A percentile compares a stretch with the other conserved stretches of the same genome.
Conservation (phyloP, 2,329 filamentous ascomycete genomes). For the Orbilia brochopaga region DNA sequence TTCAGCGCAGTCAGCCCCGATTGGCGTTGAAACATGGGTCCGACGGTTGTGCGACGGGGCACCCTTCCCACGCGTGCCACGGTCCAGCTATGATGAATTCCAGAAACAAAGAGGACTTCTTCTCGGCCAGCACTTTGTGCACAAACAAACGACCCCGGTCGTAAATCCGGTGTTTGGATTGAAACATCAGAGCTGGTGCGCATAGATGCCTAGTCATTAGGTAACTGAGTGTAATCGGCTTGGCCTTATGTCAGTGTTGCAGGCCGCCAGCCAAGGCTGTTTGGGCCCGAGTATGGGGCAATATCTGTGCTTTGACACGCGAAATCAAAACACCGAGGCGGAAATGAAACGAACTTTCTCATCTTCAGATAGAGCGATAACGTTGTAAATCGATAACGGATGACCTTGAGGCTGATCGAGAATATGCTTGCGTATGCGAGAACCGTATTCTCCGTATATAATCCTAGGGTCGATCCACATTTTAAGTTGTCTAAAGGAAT, state of each 20-base stretch:
- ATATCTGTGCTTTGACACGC: no score
- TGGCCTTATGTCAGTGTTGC: constrained; percentile 3
- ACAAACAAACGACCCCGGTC: background rate
- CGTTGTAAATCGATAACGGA: no score
- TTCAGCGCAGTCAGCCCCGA: constrained; percentile 9
- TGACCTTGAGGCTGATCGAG: no score
- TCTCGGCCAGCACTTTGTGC: background rate
- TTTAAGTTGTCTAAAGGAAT: no score
- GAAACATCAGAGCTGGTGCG: background rate
- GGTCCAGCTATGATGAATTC: constrained; percentile 5
- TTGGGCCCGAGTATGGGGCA: no score
- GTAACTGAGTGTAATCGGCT: background rate
- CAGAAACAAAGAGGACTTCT: background rate
- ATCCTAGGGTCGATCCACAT: no score
- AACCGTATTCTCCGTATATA: no score
- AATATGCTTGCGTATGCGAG: no score
- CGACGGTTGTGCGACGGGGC: constrained; percentile 45
- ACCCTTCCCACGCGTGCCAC: constrained; percentile 3
- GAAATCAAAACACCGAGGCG: no score
- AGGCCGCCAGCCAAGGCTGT: no score
- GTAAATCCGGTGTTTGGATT: background rate
- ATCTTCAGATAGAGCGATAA: no score
- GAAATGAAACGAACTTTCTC: no score
- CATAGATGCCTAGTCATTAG: constrained; percentile 15
- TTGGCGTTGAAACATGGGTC: constrained; percentile 35